Percentiles rank a stretch among this genome's conserved stretches.
Evolutionary conservation across 805 yeast species (phyloP).

Genomic region (Kazachstania viticola): DNA sequence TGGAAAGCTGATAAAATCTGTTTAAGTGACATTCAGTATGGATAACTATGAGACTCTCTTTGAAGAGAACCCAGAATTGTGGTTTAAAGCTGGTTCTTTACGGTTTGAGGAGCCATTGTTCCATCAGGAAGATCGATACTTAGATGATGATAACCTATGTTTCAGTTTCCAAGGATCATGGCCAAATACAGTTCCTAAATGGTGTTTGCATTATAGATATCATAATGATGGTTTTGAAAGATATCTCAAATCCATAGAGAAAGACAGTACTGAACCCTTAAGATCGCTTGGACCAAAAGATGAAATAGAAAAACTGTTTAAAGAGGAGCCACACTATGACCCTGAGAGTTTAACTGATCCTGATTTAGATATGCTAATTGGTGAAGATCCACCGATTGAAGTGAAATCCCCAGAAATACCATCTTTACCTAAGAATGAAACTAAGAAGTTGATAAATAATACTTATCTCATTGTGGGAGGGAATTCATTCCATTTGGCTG

Average conservation of each 20-base stretch:
- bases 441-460: neutral
- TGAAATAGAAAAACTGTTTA: constrained; percentile 3
- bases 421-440: neutral
- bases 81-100: no score
- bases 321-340: no score
- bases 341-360: constrained; percentile 23
- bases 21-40: no score
- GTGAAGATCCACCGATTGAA: no score
- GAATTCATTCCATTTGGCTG: constrained; percentile 6
- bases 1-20: no score
- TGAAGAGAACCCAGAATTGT: no score
- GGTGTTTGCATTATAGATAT: constrained; percentile 5
- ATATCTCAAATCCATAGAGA: neutral
- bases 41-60: no score
- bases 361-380: constrained; percentile 14
- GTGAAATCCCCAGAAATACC: neutral
- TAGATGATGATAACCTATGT: no score
- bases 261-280: neutral
- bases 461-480: constrained; percentile 8
- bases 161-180: no score
- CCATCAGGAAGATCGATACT: no score
- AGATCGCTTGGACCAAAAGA: neutral
- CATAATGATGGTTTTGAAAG: neutral
- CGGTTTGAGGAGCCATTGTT: no score
- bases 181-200: constrained; percentile 1